Evolutionary conservation across 2,329 filamentous ascomycete genomes (phyloP), one percentile per base, ranked within the genome.

Genomic region (Dothistroma pini): DNA sequence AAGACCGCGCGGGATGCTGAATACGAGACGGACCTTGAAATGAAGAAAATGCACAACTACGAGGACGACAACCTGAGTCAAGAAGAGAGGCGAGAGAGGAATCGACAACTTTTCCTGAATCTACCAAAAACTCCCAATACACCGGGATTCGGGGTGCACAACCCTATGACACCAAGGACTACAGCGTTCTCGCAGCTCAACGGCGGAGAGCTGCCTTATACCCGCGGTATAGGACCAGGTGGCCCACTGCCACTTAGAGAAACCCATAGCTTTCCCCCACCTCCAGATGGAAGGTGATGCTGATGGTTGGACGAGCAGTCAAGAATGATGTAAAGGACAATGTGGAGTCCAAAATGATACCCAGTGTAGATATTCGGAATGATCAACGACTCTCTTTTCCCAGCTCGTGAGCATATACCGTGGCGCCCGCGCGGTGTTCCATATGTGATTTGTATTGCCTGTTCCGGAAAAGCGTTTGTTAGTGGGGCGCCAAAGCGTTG

Each of bases 171-270:
- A 7, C 87, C 87, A 6, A 75, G 88, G 65, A 89, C 88, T 16
- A 81, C 84, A 72, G 88, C 87, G 1, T 90, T 90, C 81, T 89
- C 69, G 81, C 83, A 12, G 76, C 88, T 53, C 83, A 72, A 69
- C 58, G 74, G 69, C 21, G 72, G 62, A 19, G 57, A 59, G 38
- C 63, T 34, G 14, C 64, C 59, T 38, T 55, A 48, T 56, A 41
- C 60, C 38, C 54, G 53, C 3, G 25, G 38, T 50, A 48, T 50
- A 16, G 57, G 64, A n/a, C 66, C 66, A 2, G 61, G 56, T 44
- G 53, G 66, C 11, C 53, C 50, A 35, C 54, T 74, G 52, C 69
- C 71, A 29, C 72, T 74, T 54, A 66, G 72, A 48, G 71, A 72
- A 56, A 29, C 12, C 21, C 22, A 16, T 11, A 51, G 19, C 21